Evolutionary conservation across 306 rosid genomes (phyloP).

Genomic region (Trifolium fragiferum): DNA sequence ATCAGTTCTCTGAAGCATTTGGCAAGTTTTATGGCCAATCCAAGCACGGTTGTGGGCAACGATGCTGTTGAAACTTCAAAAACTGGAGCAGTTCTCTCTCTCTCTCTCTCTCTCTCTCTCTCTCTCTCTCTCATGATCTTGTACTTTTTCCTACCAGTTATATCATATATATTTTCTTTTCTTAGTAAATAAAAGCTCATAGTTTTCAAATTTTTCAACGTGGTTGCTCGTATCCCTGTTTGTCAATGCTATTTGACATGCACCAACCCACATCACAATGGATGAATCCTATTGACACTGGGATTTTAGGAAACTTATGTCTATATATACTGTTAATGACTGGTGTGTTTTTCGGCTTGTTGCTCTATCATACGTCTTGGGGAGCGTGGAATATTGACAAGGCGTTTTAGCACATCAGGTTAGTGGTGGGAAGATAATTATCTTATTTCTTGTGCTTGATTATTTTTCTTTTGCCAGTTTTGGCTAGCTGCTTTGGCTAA

Average conservation of each 20-base stretch:
- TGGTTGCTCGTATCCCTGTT: conserved; percentile 33
- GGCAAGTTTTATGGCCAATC: conserved; percentile 87
- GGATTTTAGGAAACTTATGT: conserved; percentile 20
- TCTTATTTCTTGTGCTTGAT: conserved; percentile 9
- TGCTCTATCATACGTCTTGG: conserved; percentile 76
- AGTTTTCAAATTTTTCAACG: conserved; percentile 8
- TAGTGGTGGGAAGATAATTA: conserved; percentile 40
- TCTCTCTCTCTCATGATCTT: conserved; percentile 24
- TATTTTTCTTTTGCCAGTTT: conserved; percentile 5
- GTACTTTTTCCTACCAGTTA: conserved; percentile 26
- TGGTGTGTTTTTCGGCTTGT: conserved; percentile 43
- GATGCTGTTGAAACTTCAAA: conserved; percentile 74
- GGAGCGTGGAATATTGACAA: conserved; percentile 53
- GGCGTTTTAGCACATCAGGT: conserved; percentile 98
- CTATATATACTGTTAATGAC: conserved; percentile 36
- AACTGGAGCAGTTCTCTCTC: conserved; percentile 64
- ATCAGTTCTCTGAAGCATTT: conserved; percentile 89
- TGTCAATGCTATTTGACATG: conserved; percentile 14
- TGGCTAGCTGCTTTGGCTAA: conserved; percentile 8
- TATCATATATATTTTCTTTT: neutral
- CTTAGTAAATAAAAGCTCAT: conserved; percentile 10
- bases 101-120: conserved; percentile 49
- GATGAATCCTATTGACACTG: conserved; percentile 32
- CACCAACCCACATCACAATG: neutral
- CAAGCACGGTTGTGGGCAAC: conserved; percentile 63